Evolutionary conservation across 2,329 filamentous ascomycete species (phyloP).

Genomic region (Fusarium sp.): DNA sequence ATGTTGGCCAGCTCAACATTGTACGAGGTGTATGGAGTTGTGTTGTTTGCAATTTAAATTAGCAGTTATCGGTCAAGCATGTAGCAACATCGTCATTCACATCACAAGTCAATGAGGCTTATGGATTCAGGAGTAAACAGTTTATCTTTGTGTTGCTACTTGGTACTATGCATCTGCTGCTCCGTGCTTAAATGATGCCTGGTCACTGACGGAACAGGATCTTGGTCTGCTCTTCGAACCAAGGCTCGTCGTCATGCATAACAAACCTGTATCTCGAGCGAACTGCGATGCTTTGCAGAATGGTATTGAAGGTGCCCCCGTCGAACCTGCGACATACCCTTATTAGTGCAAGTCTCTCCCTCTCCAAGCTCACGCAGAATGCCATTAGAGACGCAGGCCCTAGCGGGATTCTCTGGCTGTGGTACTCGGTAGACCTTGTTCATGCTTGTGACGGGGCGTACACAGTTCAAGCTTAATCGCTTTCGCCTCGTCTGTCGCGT

Average conservation of each 20-base stretch:
- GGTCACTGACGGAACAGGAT: neutral
- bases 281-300: neutral
- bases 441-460: neutral
- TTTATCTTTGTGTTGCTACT: neutral
- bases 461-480: neutral
- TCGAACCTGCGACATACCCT: neutral
- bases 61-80: conserved; percentile 31
- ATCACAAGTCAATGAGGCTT: neutral
- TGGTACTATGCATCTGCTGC: neutral
- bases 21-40: conserved; percentile 31
- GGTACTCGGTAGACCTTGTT: neutral
- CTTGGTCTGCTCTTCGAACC: neutral
- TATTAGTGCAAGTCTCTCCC: neutral
- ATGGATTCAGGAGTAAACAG: neutral
- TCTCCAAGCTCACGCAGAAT: neutral
- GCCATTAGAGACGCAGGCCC: neutral
- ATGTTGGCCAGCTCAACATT: conserved; percentile 14
- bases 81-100: conserved; percentile 18
- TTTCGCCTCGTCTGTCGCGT: neutral
- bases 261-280: neutral
- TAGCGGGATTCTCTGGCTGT: neutral
- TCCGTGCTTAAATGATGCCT: neutral
- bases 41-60: conserved; percentile 20
- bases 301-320: neutral
- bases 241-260: neutral